Conservation (phyloP, 1,284 basidiomycete species). For the Boletellus sp. region DNA sequence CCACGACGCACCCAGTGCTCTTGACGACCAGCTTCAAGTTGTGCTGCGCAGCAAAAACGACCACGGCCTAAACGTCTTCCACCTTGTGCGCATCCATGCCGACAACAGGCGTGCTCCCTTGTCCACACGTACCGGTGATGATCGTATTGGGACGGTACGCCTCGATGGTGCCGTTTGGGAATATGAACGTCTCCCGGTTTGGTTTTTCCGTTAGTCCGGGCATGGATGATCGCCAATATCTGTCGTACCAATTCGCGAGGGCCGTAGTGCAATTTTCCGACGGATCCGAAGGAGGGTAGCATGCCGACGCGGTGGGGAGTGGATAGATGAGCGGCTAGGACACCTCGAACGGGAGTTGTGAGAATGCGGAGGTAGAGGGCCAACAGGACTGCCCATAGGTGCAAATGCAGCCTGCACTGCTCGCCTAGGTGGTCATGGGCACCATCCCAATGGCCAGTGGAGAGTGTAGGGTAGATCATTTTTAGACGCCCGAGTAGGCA, state of each 20-base stretch:
- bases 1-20: conserved; percentile 40
- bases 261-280: conserved; percentile 30
- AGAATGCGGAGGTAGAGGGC: conserved; percentile 37
- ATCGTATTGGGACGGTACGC: conserved; percentile 23
- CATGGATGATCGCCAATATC: conserved; percentile 39
- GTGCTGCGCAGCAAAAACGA: conserved; percentile 29
- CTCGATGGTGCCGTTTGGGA: conserved; percentile 38
- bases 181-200: conserved; percentile 41
- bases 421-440: not conserved
- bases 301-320: conserved; percentile 23
- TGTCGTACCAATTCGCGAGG: conserved; percentile 28
- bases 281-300: conserved; percentile 20
- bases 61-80: conserved; percentile 38
- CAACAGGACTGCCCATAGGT: conserved; percentile 34
- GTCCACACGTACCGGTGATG: conserved; percentile 11
- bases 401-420: conserved; percentile 8
- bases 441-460: not conserved
- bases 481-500: too few species aligned
- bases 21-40: conserved; percentile 47
- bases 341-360: conserved; percentile 26
- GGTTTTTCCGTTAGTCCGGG: conserved; percentile 39
- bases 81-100: conserved; percentile 30
- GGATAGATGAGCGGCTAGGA: conserved; percentile 32
- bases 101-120: conserved; percentile 18
- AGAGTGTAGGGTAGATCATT: too few species aligned